Base-by-base conservation (phyloP, 805 yeast species). In the Lachancea lanzarotensis region DNA sequence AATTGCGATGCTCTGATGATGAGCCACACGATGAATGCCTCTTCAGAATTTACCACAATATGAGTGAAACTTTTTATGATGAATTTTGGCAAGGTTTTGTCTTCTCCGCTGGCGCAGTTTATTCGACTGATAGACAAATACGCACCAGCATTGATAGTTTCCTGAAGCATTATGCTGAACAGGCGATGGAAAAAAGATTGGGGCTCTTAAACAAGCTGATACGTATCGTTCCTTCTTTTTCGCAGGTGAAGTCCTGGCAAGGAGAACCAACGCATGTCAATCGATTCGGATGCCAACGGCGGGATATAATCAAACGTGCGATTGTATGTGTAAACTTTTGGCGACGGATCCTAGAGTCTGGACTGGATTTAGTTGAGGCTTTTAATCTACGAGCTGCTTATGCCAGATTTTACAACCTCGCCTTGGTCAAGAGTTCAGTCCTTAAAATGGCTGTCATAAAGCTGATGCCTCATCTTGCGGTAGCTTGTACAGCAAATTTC, bases 41-140 rank as follows among this genome's bases (percentile, higher is more conserved):
- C 68, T 35, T 57, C 22, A 17, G 43, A 11, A 37, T 47, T 11
- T 51, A 57, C 10, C 52, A 49, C 19, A 16, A 26, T 0, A 38
- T 48, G 6, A 44, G 49, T 17, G 34, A 36, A 1, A 47, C 44
- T 10, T 46, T 53, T 31, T 47, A 54, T 1, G 40, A 52, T 2
- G 71, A 69, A 43, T 75, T 82, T 47, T 76, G 81, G 81, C 71
- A 63, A 52, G 88, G 88, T 0, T 67, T 70, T 39, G 55, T 68
- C 0, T 71, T 75, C 49, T 71, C 78, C 5, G 72, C 73, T 9
- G 91, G 87, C 5, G 81, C 85, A 0, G 51, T 68, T 33, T 73
- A 76, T 18, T 77, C 82, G 0, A 68, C 75, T 7, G 75, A 72
- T 43, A 47, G 58, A 0, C 67, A 74, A 13, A 67, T 79, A 1